Conservation (phyloP, 2,329 filamentous ascomycete genomes). For the Alternaria postmessia region DNA sequence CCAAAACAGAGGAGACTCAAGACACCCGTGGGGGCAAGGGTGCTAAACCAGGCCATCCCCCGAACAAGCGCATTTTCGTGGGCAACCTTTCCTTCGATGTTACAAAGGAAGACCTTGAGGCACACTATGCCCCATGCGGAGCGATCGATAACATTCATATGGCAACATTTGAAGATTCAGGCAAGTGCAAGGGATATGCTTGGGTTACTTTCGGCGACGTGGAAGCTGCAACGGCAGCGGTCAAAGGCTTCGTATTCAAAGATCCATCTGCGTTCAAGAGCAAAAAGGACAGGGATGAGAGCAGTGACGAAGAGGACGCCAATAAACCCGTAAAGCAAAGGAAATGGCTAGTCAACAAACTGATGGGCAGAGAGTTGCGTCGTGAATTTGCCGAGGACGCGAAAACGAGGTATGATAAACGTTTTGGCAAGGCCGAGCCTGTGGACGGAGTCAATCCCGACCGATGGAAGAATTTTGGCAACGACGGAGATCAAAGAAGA, state of each 20-base stretch:
- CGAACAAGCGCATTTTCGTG: conserved; percentile 84
- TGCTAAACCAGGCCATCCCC: conserved; percentile 61
- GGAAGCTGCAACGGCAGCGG: conserved; percentile 76
- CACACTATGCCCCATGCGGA: conserved; percentile 87
- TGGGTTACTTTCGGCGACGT: conserved; percentile 92
- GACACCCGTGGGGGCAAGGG: conserved; percentile 41
- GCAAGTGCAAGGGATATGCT: conserved; percentile 97
- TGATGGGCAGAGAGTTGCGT: conserved; percentile 81
- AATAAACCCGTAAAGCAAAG: conserved; percentile 59
- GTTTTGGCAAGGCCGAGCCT: conserved; percentile 72
- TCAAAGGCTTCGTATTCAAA: conserved; percentile 81
- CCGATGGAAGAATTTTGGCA: conserved; percentile 39
- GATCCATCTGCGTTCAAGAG: conserved; percentile 59
- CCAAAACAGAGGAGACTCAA: conserved; percentile 49
- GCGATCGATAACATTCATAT: conserved; percentile 83
- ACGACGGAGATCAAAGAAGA: conserved; percentile 38
- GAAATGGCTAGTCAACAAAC: conserved; percentile 84
- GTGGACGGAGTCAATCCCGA: conserved; percentile 47
- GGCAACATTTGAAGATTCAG: conserved; percentile 94
- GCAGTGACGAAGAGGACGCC: conserved; percentile 55
- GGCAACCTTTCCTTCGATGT: conserved; percentile 64
- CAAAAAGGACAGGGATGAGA: conserved; percentile 63
- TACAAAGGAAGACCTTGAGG: conserved; percentile 77
- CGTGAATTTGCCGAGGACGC: conserved; percentile 95
- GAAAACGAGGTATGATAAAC: conserved; percentile 88